Evolutionary conservation across 2,329 filamentous ascomycete genomes (phyloP).

Genomic region (Fusarium nurragi): DNA sequence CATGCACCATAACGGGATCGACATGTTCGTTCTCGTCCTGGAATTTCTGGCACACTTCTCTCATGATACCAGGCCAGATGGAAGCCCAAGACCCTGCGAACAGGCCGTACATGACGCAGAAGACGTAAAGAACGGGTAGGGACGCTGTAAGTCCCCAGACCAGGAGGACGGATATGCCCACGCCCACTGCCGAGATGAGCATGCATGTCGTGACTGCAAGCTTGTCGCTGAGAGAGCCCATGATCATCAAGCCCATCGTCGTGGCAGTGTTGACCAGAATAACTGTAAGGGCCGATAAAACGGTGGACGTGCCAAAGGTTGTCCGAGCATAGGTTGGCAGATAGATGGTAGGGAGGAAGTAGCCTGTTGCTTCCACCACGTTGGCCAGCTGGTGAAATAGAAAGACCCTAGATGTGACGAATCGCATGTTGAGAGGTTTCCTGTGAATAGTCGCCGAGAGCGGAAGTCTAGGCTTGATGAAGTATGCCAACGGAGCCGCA

Average conservation of each 20-base stretch:
- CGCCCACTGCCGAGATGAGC: constrained; percentile 62
- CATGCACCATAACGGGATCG: constrained; percentile 63
- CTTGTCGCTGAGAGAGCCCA: constrained; percentile 57
- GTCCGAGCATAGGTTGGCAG: constrained; percentile 62
- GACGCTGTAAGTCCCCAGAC: constrained; percentile 66
- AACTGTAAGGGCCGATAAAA: constrained; percentile 61
- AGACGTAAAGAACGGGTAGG: constrained; percentile 63
- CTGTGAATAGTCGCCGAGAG: constrained; percentile 43
- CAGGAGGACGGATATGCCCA: constrained; percentile 62
- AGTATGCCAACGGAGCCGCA: constrained; percentile 60
- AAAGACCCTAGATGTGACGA: constrained; percentile 62
- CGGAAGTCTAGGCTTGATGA: constrained; percentile 62
- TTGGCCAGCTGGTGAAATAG: constrained; percentile 65
- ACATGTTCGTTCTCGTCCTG: constrained; percentile 13
- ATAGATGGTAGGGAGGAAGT: constrained; percentile 68
- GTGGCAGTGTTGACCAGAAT: constrained; percentile 65
- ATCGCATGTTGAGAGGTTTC: constrained; percentile 52
- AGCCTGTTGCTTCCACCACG: constrained; percentile 64
- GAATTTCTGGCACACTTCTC: constrained; percentile 44
- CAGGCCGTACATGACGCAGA: constrained; percentile 70
- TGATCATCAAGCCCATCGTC: constrained; percentile 60
- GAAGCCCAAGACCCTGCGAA: constrained; percentile 69
- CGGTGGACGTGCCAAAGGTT: constrained; percentile 55
- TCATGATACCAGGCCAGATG: constrained; percentile 65
- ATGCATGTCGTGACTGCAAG: constrained; percentile 60